Conservation (phyloP, 257 asterid genomes). For the Solanum piurae region DNA sequence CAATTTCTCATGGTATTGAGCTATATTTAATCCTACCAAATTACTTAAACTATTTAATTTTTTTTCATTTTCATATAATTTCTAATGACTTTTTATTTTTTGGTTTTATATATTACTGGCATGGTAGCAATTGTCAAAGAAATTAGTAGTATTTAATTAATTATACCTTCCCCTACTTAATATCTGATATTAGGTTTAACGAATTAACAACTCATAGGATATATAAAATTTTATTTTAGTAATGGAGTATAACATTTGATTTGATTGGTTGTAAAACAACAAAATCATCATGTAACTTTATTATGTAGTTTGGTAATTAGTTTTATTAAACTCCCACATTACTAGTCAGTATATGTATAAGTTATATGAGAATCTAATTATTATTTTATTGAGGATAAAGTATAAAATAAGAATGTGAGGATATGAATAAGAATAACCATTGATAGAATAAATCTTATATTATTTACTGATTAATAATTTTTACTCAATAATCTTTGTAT, state of each 20-base stretch:
- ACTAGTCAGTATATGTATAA: not conserved
- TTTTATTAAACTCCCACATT: not conserved
- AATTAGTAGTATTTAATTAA: not conserved
- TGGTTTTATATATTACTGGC: too few species aligned
- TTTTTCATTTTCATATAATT: not conserved
- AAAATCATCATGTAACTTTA: not conserved
- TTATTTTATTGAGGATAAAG: not conserved
- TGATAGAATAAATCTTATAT: not conserved
- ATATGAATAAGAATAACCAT: not conserved
- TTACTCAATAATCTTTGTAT: too few species aligned
- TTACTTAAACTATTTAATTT: not conserved
- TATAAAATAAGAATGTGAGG: too few species aligned
- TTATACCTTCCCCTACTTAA: not conserved
- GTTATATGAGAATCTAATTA: not conserved
- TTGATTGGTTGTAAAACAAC: not conserved
- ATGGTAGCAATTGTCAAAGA: not conserved
- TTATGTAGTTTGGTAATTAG: not conserved
- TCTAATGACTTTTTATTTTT: too few species aligned
- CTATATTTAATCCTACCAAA: not conserved
- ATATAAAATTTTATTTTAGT: not conserved
- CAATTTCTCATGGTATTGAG: not conserved
- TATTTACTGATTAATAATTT: not conserved
- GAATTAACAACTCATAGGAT: not conserved
- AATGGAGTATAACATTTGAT: not conserved
- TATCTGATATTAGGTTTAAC: not conserved